Evolutionary conservation across 805 yeast genomes (phyloP), one percentile per base, ranked within the genome.

Genomic region (Zygoascus bituminiphila): DNA sequence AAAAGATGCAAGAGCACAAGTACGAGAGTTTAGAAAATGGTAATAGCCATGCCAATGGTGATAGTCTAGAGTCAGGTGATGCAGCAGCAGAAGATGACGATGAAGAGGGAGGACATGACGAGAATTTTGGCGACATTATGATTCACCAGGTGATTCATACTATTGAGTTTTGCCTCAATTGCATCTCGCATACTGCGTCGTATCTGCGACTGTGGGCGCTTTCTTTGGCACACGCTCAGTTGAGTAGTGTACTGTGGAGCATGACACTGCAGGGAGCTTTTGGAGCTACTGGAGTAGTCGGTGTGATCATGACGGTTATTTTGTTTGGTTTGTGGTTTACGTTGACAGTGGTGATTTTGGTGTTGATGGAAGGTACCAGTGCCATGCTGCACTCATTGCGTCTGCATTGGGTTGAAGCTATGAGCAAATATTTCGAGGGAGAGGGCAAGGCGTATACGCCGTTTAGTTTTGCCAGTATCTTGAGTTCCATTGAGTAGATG

Each of bases 341-440:
- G 2, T 72, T 93, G 53, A 91, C 98, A 0, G 91, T 89, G 22
- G 84, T 87, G 60, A 88, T 93, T 58, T 75, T 93, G 61, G 98
- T 93, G 12, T 72, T 85, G 46, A 93, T 93, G 99, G 99, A 93
- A 69, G 99, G 98, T 51, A 93, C 99, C 0, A 88, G 97, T 22
- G 98, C 98, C 31, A 93, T 93, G 98, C 77, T 93, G 62, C 99
- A 93, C 69, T 84, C 97, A n/a, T 76, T 93, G 62, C 86, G 99
- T 74, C 77, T 93, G 62, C 98, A 93, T 66, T 93, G 99, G 99
- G 98, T 93, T 54, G 99, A 93, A 71, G 83, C 96, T 23, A 93
- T 93, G 99, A 88, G 96, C 53, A 93, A 93, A 72, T 94, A 84
- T 70, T 93, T 89, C 61, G 93, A 85, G 62, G 99, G 99, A 65